These are phyloP conservation scores for Leishmania martiniquensis DNA, from an alignment of 208 protist genomes.

Conservation along the genomic window DNA sequence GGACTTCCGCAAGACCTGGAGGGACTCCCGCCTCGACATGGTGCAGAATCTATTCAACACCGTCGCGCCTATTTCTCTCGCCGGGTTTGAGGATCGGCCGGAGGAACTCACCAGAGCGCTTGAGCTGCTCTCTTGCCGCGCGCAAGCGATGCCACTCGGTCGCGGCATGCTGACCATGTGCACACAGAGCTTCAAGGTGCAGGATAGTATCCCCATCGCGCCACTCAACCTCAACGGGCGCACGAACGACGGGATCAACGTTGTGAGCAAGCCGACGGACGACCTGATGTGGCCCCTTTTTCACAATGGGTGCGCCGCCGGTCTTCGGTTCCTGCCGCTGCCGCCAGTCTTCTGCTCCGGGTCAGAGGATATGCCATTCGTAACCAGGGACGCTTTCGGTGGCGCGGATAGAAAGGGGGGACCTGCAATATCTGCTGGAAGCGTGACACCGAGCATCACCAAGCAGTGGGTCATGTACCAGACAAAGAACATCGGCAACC, in stretches of 20 bases:
- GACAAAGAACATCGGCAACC: constrained; percentile 64
- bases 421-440: not conserved
- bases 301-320: constrained; percentile 88
- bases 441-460: constrained; percentile 47
- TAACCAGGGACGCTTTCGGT: not conserved
- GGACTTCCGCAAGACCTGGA: constrained; percentile 76
- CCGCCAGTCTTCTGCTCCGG: constrained; percentile 12
- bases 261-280: constrained; percentile 61
- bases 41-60: constrained; percentile 83
- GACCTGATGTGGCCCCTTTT: constrained; percentile 78
- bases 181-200: constrained; percentile 77
- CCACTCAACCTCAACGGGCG: constrained; percentile 66
- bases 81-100: constrained; percentile 49
- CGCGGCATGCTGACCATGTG: constrained; percentile 87
- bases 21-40: constrained; percentile 66
- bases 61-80: constrained; percentile 56
- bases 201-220: constrained; percentile 85
- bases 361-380: not conserved
- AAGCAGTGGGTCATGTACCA: constrained; percentile 90
- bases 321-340: constrained; percentile 79
- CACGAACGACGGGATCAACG: constrained; percentile 66
- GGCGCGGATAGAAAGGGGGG: not conserved
- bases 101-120: constrained; percentile 61
- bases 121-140: constrained; percentile 44
- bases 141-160: constrained; percentile 62